Conservation (phyloP, 306 rosid genomes). For the Geum urbanum region DNA sequence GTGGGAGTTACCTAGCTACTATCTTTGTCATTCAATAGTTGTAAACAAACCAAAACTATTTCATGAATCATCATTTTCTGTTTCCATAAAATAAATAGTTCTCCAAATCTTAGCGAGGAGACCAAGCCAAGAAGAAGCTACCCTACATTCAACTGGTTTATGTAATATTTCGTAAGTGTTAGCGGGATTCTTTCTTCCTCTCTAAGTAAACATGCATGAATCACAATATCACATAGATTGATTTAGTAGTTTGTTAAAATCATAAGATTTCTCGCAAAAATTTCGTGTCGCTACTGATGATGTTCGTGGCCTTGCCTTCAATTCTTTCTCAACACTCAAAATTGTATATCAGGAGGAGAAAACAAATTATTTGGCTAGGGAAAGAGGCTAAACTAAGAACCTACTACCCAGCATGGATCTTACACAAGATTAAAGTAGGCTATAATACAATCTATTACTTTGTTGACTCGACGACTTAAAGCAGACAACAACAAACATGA, state of each 20-base stretch:
- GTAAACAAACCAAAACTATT: too few species aligned
- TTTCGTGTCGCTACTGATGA: background rate
- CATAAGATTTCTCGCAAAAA: too few species aligned
- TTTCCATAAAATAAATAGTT: background rate
- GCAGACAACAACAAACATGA: conserved; percentile 27
- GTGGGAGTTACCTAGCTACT: too few species aligned
- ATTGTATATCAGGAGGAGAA: background rate
- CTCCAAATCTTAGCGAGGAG: conserved; percentile 5
- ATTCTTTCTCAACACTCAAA: background rate
- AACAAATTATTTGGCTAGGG: background rate
- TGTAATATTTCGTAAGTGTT: background rate
- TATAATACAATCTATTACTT: conserved; percentile 27
- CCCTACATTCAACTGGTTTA: background rate
- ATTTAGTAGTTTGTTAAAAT: too few species aligned
- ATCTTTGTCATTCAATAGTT: too few species aligned
- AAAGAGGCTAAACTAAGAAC: conserved; percentile 8
- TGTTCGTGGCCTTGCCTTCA: background rate
- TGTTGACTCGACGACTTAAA: conserved; percentile 33
- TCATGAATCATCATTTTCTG: background rate
- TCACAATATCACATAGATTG: too few species aligned
- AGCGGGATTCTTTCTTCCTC: too few species aligned
- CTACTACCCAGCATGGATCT: conserved; percentile 8
- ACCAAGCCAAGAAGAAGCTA: background rate
- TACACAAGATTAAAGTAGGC: conserved; percentile 18
- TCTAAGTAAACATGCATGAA: too few species aligned